phyloP scores from a whole-genome alignment of 2,329 filamentous ascomycete species.

The Aureobasidium mangrovei region DNA sequence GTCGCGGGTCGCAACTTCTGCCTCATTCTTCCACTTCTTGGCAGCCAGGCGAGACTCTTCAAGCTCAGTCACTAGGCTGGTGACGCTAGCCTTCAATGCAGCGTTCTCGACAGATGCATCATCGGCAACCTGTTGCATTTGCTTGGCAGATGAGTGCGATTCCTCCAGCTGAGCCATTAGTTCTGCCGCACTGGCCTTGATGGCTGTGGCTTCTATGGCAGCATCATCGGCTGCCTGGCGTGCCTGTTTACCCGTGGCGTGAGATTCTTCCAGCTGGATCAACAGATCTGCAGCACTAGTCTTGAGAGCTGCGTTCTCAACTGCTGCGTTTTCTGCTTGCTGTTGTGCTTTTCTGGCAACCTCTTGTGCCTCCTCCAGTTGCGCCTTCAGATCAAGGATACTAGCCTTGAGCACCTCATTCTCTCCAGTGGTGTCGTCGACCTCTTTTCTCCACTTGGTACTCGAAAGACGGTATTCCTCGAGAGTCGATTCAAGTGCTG shows the following conservation, averaged over 20 bases:
- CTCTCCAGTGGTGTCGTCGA: conserved; percentile 47
- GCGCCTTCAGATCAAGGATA: neutral
- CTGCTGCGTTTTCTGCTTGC: neutral
- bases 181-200: conserved; percentile 10
- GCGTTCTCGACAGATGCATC: conserved; percentile 4
- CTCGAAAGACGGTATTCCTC: conserved; percentile 56
- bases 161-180: conserved; percentile 3
- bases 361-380: neutral
- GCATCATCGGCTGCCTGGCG: conserved; percentile 10
- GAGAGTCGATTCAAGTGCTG: conserved; percentile 51
- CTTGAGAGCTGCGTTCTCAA: conserved; percentile 1
- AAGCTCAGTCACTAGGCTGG: conserved; percentile 50
- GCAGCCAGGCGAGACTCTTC: conserved; percentile 55
- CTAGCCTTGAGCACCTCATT: conserved; percentile 65
- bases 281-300: neutral
- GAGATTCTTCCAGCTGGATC: conserved; percentile 5
- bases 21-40: conserved; percentile 50
- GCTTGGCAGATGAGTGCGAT: conserved; percentile 2
- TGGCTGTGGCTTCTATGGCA: conserved; percentile 7
- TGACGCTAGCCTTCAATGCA: conserved; percentile 49
- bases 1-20: conserved; percentile 47
- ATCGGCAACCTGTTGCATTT: neutral
- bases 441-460: conserved; percentile 50
- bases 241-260: conserved; percentile 2
- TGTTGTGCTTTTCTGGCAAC: neutral